Percentiles rank a stretch among this genome's conserved stretches.
These are phyloP conservation scores for Fusarium sp. DNA, from an alignment of 2,329 filamentous ascomycete species.

Conservation along the genomic window DNA sequence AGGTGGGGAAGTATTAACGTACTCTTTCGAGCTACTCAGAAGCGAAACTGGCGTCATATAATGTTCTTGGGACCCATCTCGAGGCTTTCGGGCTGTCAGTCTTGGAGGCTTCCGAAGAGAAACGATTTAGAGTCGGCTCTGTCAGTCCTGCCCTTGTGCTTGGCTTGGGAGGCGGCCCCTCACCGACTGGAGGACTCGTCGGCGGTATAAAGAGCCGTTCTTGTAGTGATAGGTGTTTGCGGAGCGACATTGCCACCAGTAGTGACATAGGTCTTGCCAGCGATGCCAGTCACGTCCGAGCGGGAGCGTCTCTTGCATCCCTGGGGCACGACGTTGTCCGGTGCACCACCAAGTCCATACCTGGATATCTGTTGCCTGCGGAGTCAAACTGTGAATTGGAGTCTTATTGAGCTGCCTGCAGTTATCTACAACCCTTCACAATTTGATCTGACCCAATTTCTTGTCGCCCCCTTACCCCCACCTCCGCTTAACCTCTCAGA, in stretches of 20 bases:
- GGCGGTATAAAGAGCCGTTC: neutral
- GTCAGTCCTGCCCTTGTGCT: neutral
- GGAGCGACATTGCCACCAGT: neutral
- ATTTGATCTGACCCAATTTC: no score
- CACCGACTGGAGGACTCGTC: no score
- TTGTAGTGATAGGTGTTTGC: no score
- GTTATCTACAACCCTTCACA: no score
- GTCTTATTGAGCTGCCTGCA: no score
- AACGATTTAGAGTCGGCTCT: neutral
- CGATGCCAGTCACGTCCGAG: neutral
- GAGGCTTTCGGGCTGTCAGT: neutral
- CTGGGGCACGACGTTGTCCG: fast-evolving
- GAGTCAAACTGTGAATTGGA: no score
- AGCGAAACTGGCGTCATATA: neutral
- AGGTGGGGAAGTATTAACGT: fast-evolving
- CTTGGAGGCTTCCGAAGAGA: neutral
- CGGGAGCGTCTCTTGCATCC: fast-evolving
- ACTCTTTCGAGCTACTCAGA: fast-evolving
- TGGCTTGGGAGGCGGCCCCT: neutral
- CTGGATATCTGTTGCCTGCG: neutral
- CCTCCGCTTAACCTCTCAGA: neutral
- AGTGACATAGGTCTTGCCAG: neutral
- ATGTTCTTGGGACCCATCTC: fast-evolving
- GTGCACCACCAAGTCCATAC: fast-evolving
- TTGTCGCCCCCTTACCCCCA: no score